Base-by-base conservation (phyloP, 495 filamentous ascomycete species). In the Penicillium roqueforti region DNA sequence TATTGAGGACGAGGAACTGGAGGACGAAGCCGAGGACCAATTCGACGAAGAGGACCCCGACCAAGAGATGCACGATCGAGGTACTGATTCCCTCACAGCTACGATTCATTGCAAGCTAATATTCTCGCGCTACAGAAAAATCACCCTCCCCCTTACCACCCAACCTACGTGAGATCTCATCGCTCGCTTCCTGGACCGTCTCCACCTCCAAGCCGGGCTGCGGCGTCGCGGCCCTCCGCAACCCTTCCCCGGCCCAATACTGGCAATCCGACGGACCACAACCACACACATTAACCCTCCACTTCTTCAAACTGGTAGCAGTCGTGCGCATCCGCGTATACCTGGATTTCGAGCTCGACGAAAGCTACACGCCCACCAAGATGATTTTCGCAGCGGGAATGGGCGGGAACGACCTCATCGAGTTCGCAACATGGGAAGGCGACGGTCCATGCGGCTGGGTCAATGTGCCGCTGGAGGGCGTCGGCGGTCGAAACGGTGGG, bases 251-350 rank as follows among this genome's bases (percentile, higher is more conserved):
- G 3, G 72, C 78, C 43, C 83, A 87, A 57, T 97, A 90, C 78
- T 98, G 93, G 93, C 93, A 97, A 69, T 95, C 90, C 14, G 95
- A 97, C 68, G 95, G 93, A 1, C 91, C 92, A 5, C 93, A 98
- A 62, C 93, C 93, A 13, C 93, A 98, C 58, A 82, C 84, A n/a
- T 80, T 98, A 22, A 96, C 88, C 32, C 84, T 96, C 16, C 92
- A 97, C 70, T 98, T 98, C 72, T 87, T 93, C 73, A 95, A 95
- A 64, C 79, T 91, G 7, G 93, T 97, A 42, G 84, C 84, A 45
- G 87, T 98, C 47, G 85, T 87, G 6, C 80, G 81, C 14, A 84
- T 98, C 26, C 80, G 92, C 13, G 83, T 98, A 28, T 93, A 88
- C 60, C 84, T 97, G 29, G 90, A 97, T 72, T 96, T 92, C 66